Conservation (phyloP, 2,329 filamentous ascomycete genomes). For the Aureobasidium sp. region DNA sequence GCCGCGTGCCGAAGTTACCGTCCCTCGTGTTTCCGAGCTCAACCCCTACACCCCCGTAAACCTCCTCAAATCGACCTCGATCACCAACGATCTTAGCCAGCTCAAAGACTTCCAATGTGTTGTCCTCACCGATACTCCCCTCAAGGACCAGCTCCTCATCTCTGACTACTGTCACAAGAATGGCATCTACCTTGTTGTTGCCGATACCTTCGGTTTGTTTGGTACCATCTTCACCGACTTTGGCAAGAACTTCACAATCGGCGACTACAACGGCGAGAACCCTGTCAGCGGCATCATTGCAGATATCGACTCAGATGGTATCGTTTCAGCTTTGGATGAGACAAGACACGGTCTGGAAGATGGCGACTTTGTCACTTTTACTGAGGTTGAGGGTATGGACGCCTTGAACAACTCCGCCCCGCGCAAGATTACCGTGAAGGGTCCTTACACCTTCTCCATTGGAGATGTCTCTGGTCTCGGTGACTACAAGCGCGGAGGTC, state of each 20-base stretch:
- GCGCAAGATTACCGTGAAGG: constrained; percentile 87
- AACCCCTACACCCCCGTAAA: constrained; percentile 93
- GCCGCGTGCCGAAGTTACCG: constrained; percentile 77
- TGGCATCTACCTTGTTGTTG: constrained; percentile 80
- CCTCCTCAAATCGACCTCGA: constrained; percentile 57
- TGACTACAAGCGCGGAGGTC: constrained; percentile 77
- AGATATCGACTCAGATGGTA: constrained; percentile 76
- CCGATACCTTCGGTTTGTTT: constrained; percentile 89
- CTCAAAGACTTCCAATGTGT: constrained; percentile 90
- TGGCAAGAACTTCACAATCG: constrained; percentile 83
- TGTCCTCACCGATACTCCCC: constrained; percentile 76
- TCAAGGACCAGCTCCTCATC: constrained; percentile 74
- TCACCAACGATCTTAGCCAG: constrained; percentile 69
- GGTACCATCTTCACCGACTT: constrained; percentile 97
- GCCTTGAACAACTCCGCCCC: constrained; percentile 74
- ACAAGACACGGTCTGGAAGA: constrained; percentile 92
- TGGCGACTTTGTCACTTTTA: constrained; percentile 92
- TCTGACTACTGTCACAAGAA: constrained; percentile 92
- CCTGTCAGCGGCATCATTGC: constrained; percentile 83
- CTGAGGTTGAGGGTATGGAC: constrained; percentile 89
- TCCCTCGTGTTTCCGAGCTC: constrained; percentile 83
- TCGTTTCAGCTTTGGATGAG: constrained; percentile 91
- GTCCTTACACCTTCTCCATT: constrained; percentile 93
- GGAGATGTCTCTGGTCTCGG: constrained; percentile 85
- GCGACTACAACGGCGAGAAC: constrained; percentile 85